These are phyloP conservation scores for Hanseniaspora lachancei DNA, from an alignment of 805 yeast genomes.

Conservation along the genomic window DNA sequence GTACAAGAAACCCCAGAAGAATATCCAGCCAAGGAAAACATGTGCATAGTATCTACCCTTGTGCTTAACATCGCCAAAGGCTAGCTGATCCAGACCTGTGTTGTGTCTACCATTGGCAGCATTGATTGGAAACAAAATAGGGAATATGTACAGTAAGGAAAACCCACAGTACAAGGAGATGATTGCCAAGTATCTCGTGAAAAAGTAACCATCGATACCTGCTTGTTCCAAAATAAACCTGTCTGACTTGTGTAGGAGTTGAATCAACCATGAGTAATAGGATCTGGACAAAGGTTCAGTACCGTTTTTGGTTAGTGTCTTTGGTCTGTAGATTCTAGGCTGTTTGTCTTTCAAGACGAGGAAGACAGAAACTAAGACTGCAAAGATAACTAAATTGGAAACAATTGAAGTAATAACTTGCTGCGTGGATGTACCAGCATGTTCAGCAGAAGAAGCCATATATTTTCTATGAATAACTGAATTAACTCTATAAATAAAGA, in stretches of 20 bases:
- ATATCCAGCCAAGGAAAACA: slow-evolving; percentile 67
- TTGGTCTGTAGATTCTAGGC: slow-evolving; percentile 73
- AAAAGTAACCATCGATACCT: slow-evolving; percentile 90
- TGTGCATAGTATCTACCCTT: slow-evolving; percentile 69
- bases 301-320: slow-evolving; percentile 48
- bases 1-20: slow-evolving; percentile 55
- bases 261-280: slow-evolving; percentile 54
- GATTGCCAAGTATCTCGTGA: slow-evolving; percentile 59
- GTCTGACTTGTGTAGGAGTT: slow-evolving; percentile 53
- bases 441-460: neutral
- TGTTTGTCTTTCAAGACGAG: slow-evolving; percentile 47
- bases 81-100: slow-evolving; percentile 58
- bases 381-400: slow-evolving; percentile 54
- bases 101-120: slow-evolving; percentile 52
- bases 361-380: slow-evolving; percentile 48
- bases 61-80: slow-evolving; percentile 61
- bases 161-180: slow-evolving; percentile 41
- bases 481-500: too few relatives aligned
- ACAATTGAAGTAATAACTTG: slow-evolving; percentile 61
- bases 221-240: slow-evolving; percentile 70
- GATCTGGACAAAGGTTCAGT: slow-evolving; percentile 62
- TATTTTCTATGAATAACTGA: neutral
- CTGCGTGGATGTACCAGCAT: slow-evolving; percentile 45
- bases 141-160: slow-evolving; percentile 44
- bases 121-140: slow-evolving; percentile 71